Evolutionary conservation across 2,329 filamentous ascomycete species (phyloP), one percentile per base, ranked within the genome.

Genomic region (Ceratocystis destructans): DNA sequence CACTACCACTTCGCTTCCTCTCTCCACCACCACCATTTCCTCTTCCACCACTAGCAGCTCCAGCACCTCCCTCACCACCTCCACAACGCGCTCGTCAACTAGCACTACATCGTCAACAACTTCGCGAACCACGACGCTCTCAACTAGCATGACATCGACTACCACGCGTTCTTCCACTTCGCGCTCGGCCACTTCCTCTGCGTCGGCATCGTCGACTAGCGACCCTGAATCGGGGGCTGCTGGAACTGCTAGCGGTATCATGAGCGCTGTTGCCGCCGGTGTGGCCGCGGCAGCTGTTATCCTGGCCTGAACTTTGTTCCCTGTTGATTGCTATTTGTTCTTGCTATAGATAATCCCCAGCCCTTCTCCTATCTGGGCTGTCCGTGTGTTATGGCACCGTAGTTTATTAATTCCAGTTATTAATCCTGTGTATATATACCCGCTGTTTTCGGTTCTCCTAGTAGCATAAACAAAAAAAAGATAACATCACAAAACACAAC

Each of bases 321-420:
- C 41, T 62, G 20, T 15, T 22, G 20, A 37, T 62, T n/a, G 17
- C 25, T 45, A 20, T 44, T 44, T 41, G 20, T 62, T 37, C 31
- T 46, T 62, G 4, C 22, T 45, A 8, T 62, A 44, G 48, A 53
- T 53, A 53, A 53, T 53, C 12, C 8, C 3, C 20, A 10, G 20
- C 48, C 20, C 20, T 28, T 15, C 20, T 53, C 20, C 20, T 53
- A 53, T 25, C 15, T 20, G 5, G n/a, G 45, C 45, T 48, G 45
- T 48, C n/a, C 45, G 45, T 20, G 45, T 48, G 48, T 25, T 25
- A 25, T 53, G 20, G 48, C 48, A 31, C 53, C n/a, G 20, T 59
- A 59, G 53, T 59, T 59, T 59, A 59, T 59, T 59, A 59, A 59
- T 59, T 59, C 53, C 53, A 59, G 17, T 59, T 17, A 20, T 59